Percentiles rank a stretch among this genome's conserved stretches.
These are phyloP conservation scores for Rhizopus arrhizus DNA, from an alignment of 371 early-diverging fungal species.

Conservation along the genomic window DNA sequence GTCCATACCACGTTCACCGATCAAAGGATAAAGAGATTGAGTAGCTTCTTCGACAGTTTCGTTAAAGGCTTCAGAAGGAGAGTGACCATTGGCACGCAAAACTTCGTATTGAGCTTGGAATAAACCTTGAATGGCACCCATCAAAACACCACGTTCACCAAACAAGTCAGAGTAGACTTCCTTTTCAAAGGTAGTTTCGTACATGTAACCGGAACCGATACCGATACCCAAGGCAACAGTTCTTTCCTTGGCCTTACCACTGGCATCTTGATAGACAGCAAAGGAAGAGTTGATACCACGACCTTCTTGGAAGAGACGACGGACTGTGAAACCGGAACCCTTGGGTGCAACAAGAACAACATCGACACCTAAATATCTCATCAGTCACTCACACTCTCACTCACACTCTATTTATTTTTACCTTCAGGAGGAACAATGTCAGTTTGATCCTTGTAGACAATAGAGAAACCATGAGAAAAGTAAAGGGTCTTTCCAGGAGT, in stretches of 20 bases:
- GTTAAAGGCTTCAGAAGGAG: constrained; percentile 98
- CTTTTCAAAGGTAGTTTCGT: constrained; percentile 96
- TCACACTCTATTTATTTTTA: constrained; percentile 12
- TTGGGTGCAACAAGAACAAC: constrained; percentile 97
- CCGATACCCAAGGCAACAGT: constrained; percentile 93
- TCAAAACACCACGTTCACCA: constrained; percentile 97
- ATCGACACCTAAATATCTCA: constrained; percentile 73
- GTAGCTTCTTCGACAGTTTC: constrained; percentile 99
- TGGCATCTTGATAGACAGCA: constrained; percentile 93
- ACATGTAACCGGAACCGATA: constrained; percentile 95
- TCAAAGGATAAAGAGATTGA: constrained; percentile 95
- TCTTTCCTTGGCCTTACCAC: constrained; percentile 91
- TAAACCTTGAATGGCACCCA: constrained; percentile 97
- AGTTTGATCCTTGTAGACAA: constrained; percentile 93
- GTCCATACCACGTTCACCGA: constrained; percentile 97
- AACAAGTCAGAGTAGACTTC: constrained; percentile 96
- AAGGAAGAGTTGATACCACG: constrained; percentile 97
- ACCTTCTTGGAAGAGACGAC: constrained; percentile 94
- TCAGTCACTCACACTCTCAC: background rate
- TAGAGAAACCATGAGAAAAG: constrained; percentile 97
- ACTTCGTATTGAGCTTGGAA: constrained; percentile 98
- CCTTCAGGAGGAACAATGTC: constrained; percentile 84
- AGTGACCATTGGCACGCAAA: constrained; percentile 90
- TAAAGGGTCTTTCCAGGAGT: constrained; percentile 97
- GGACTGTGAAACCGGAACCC: constrained; percentile 94